These are phyloP conservation scores for Funneliformis caledonium DNA, from an alignment of 371 early-diverging fungal species.

Conservation along the genomic window DNA sequence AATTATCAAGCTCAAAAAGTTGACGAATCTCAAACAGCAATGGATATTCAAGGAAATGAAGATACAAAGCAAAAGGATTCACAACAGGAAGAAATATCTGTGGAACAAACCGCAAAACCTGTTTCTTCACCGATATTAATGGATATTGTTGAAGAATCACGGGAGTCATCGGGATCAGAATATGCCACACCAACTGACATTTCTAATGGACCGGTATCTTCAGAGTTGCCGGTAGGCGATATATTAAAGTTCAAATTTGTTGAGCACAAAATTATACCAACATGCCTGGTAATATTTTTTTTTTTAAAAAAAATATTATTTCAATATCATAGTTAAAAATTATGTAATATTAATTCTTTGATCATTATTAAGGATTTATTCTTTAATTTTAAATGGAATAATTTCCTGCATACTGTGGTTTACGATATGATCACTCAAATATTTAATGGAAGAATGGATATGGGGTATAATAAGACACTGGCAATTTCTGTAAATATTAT, in stretches of 20 bases:
- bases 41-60: neutral
- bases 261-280: conserved; percentile 64
- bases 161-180: neutral
- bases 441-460: conserved; percentile 79
- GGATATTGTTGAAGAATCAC: conserved; percentile 21
- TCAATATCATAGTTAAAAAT: neutral
- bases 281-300: conserved; percentile 50
- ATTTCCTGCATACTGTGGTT: conserved; percentile 93
- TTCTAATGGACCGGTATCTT: neutral
- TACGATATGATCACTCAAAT: conserved; percentile 96
- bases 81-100: neutral
- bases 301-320: neutral
- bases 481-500: conserved; percentile 60
- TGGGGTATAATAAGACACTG: conserved; percentile 67
- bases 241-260: conserved; percentile 69
- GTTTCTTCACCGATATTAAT: neutral
- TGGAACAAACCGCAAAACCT: neutral
- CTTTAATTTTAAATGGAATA: conserved; percentile 91
- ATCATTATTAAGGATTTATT: conserved; percentile 63
- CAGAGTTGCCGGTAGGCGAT: conserved; percentile 64
- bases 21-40: neutral
- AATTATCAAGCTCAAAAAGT: neutral
- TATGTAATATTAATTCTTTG: neutral
- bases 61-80: conserved; percentile 14
- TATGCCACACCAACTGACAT: neutral